These are phyloP conservation scores for Suillus clintonianus DNA, from an alignment of 768 basidiomycete species.

Conservation along the genomic window DNA sequence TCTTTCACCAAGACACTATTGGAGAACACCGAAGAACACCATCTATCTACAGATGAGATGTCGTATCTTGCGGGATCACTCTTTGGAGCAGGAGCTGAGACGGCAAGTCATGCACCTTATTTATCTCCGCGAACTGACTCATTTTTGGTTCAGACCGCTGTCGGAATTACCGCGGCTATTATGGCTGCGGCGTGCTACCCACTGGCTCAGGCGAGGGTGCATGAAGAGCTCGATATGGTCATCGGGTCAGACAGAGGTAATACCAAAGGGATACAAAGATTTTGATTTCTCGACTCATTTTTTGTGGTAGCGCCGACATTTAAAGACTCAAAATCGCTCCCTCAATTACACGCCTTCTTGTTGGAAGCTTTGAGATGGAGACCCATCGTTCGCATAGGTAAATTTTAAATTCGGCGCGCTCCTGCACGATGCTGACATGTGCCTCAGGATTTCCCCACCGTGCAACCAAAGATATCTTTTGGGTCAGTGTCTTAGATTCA, in stretches of 20 bases:
- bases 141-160: slow-evolving; percentile 37
- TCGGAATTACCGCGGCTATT: slow-evolving; percentile 48
- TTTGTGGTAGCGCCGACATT: slow-evolving; percentile 35
- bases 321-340: slow-evolving; percentile 33
- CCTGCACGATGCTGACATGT: background rate
- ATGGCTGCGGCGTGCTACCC: slow-evolving; percentile 55
- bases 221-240: slow-evolving; percentile 52
- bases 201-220: slow-evolving; percentile 46
- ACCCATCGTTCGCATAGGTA: slow-evolving; percentile 29
- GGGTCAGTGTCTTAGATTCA: slow-evolving; percentile 34
- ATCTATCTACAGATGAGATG: slow-evolving; percentile 50
- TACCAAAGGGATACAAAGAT: background rate
- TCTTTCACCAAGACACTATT: slow-evolving; percentile 55
- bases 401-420: background rate
- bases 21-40: slow-evolving; percentile 48
- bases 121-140: background rate
- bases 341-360: slow-evolving; percentile 38
- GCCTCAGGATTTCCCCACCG: slow-evolving; percentile 59
- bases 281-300: background rate
- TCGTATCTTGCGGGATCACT: slow-evolving; percentile 59
- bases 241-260: slow-evolving; percentile 38
- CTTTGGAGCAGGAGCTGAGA: slow-evolving; percentile 62
- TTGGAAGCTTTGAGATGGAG: slow-evolving; percentile 38
- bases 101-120: slow-evolving; percentile 24
- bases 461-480: slow-evolving; percentile 61